Base-by-base conservation (phyloP, 805 yeast genomes). In the Schwanniomyces pseudopolymorphus region DNA sequence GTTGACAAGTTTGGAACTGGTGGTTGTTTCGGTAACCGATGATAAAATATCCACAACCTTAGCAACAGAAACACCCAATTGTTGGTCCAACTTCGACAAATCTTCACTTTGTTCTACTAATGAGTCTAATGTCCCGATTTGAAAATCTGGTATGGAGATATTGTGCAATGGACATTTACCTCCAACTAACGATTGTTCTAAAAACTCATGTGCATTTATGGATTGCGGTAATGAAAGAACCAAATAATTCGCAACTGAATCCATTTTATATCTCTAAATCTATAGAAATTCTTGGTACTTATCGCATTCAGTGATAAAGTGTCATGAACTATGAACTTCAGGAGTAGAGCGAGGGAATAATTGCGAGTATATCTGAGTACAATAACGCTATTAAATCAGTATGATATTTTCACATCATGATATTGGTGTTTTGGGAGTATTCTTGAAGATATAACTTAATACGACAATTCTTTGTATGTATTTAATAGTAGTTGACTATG, bases 81-180 rank as follows among this genome's bases (percentile, higher is more conserved):
- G 94, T n/a, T 72, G 71, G 68, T 94, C 99, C 45, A 85, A 71
- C 63, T 89, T 91, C 36, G 80, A 72, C 47, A 94, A 77, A 60
- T 92, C 98, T 59, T 94, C 99, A 64, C 91, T 83, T 67, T 91
- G 91, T 57, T 86, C 83, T 45, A 94, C 95, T 49, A 94, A 77
- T 25, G 90, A 85, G 67, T 94, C 99, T 61, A 94, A 78, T 10
- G 98, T 91, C 24, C 97, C 97, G 52, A 94, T 89, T 66, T 94
- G 92, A 69, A 94, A 92, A 51, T 77, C 82, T 6, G 98, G 98
- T 43, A 90, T 74, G 28, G 74, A 71, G 48, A 87, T 79, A 46
- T 77, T 70, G 44, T 75, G 65, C 27, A 88, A 73, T 41, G 80
- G 83, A 35, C 79, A 75, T 54, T 72, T 77, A 17, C 90, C 91